Evolutionary conservation across 176 grass and related monocot species (phyloP).

Genomic region (Cenchrus americanus): DNA sequence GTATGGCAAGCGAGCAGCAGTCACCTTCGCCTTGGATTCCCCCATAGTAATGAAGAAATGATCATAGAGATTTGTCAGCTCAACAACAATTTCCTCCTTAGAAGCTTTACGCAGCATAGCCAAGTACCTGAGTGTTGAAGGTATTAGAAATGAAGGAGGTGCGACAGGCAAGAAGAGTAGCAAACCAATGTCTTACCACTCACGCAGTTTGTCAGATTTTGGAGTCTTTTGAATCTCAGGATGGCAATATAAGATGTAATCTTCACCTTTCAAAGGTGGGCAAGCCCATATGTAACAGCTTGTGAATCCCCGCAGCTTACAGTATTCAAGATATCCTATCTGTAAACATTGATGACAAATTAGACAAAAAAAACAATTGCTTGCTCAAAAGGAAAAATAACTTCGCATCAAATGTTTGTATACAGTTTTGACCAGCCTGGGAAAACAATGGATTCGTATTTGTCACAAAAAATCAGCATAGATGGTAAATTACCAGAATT

Average conservation of each 20-base stretch:
- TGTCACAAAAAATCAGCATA: slow-evolving; percentile 2
- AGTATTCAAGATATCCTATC: slow-evolving; percentile 99
- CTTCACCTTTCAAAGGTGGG: slow-evolving; percentile 98
- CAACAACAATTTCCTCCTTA: slow-evolving; percentile 92
- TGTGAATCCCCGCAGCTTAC: slow-evolving; percentile 97
- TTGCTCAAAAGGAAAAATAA: slow-evolving; percentile 19
- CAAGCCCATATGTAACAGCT: slow-evolving; percentile 99
- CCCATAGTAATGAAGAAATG: slow-evolving; percentile 83
- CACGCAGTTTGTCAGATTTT: slow-evolving; percentile 97
- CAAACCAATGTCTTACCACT: slow-evolving; percentile 67
- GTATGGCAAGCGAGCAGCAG: slow-evolving; percentile 91
- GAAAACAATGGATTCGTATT: slow-evolving; percentile 29
- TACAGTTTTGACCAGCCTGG: slow-evolving; percentile 28
- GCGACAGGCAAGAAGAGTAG: slow-evolving; percentile 9
- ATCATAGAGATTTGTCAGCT: slow-evolving; percentile 93
- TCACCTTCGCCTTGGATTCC: slow-evolving; percentile 95
- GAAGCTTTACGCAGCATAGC: slow-evolving; percentile 94
- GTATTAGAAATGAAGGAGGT: slow-evolving; percentile 24
- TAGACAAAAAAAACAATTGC: slow-evolving; percentile 9
- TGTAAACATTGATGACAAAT: slow-evolving; percentile 51
- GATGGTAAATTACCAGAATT: slow-evolving; percentile 79
- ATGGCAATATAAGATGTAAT: slow-evolving; percentile 99
- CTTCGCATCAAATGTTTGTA: slow-evolving; percentile 9
- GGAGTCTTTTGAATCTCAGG: slow-evolving; percentile 99
- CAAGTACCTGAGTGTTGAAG: slow-evolving; percentile 74